Evolutionary conservation across 768 basidiomycete species (phyloP).

Genomic region (Lentinula detonsa): DNA sequence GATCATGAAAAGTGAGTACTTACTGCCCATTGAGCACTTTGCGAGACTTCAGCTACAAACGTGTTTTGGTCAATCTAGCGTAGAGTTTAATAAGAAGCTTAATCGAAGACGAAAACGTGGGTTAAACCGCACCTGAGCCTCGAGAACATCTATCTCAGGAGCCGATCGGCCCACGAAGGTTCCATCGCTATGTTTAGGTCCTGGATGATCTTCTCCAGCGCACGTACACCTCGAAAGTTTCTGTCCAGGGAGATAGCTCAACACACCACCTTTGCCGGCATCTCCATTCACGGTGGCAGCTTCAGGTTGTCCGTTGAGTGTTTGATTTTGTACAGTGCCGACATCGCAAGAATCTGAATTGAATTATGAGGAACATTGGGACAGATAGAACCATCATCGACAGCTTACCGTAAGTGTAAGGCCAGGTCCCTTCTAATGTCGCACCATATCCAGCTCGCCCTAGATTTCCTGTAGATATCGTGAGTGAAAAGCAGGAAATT

Average conservation of each 20-base stretch:
- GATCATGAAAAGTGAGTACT: conserved; percentile 2
- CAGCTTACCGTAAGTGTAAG: conserved; percentile 28
- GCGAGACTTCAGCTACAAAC: conserved; percentile 31
- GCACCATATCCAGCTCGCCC: conserved; percentile 49
- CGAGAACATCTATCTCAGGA: conserved; percentile 58
- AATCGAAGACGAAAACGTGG: conserved; percentile 2
- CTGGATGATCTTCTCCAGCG: conserved; percentile 49
- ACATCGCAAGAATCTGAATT: conserved; percentile 40
- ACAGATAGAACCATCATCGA: not conserved
- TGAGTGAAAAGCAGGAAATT: conserved; percentile 30
- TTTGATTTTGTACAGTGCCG: conserved; percentile 53
- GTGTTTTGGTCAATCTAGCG: conserved; percentile 3
- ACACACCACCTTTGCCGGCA: conserved; percentile 18
- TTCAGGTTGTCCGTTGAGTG: conserved; percentile 35
- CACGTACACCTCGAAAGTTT: conserved; percentile 56
- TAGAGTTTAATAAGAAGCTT: not conserved
- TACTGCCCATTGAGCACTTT: conserved; percentile 45
- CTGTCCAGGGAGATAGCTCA: conserved; percentile 51
- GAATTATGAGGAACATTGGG: not conserved
- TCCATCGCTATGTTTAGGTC: conserved; percentile 41
- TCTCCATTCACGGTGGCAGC: conserved; percentile 29
- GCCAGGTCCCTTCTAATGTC: conserved; percentile 45
- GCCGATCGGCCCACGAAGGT: conserved; percentile 46
- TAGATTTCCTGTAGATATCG: conserved; percentile 7
- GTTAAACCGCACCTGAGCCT: conserved; percentile 35